These are phyloP conservation scores for Neocatenulostroma microsporum DNA, from an alignment of 2,329 filamentous ascomycete species.

Conservation along the genomic window DNA sequence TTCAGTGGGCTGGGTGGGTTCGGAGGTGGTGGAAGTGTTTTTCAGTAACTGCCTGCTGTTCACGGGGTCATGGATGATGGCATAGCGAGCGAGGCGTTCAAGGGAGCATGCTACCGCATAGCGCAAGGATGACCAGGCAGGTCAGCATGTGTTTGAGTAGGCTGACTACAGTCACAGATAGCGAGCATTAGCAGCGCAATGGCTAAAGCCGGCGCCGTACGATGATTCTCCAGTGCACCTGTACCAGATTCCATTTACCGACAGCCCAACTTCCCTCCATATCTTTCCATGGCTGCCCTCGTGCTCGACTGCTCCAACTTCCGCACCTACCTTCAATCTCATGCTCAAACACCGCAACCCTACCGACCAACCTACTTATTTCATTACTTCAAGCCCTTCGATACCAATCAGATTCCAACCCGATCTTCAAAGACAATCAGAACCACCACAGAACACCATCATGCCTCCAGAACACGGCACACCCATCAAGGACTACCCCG, in stretches of 20 bases:
- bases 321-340: not conserved
- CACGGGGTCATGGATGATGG: not conserved
- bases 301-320: too few relatives aligned
- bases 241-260: not conserved
- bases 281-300: too few relatives aligned
- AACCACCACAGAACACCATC: too few relatives aligned
- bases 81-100: constrained; percentile 5
- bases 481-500: too few relatives aligned
- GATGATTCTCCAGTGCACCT: too few relatives aligned
- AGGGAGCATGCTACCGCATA: not conserved
- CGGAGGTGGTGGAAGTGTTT: constrained; percentile 10
- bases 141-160: not conserved
- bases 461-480: too few relatives aligned
- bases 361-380: too few relatives aligned
- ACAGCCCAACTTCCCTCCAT: not conserved
- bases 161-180: not conserved
- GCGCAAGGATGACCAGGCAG: not conserved
- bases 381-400: too few relatives aligned
- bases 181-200: not conserved
- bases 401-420: too few relatives aligned
- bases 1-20: constrained; percentile 9
- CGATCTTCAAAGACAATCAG: too few relatives aligned
- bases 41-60: too few relatives aligned
- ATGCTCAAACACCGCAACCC: not conserved
- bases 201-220: not conserved